Percentiles rank a stretch among this genome's conserved stretches.
These are phyloP conservation scores for Magnusiomyces magnusii DNA, from an alignment of 1,139 yeast species.

Conservation along the genomic window DNA sequence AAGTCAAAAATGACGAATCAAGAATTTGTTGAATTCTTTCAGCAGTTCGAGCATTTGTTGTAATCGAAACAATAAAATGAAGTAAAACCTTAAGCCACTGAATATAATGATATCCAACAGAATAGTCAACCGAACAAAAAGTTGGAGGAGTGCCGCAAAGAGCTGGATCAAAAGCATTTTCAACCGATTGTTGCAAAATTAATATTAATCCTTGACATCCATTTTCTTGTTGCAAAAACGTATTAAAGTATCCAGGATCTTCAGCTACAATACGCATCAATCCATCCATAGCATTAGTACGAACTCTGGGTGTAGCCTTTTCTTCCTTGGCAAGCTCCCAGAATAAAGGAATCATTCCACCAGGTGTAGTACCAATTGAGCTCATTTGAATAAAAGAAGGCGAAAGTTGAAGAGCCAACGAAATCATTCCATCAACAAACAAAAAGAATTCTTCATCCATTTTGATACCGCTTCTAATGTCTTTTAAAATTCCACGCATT, in stretches of 20 bases:
- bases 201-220: constrained; percentile 62
- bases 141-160: constrained; percentile 46
- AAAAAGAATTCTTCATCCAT: constrained; percentile 34
- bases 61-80: constrained; percentile 55
- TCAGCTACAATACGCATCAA: constrained; percentile 48
- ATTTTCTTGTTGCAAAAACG: constrained; percentile 50
- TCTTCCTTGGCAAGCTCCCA: constrained; percentile 52
- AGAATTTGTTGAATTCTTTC: constrained; percentile 79
- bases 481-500: constrained; percentile 51
- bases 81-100: constrained; percentile 40
- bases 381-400: neutral
- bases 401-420: constrained; percentile 32
- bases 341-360: constrained; percentile 66
- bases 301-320: constrained; percentile 46
- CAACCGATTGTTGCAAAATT: constrained; percentile 59
- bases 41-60: constrained; percentile 62
- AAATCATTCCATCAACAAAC: constrained; percentile 25
- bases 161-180: constrained; percentile 48
- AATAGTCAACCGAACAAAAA: constrained; percentile 48
- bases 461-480: constrained; percentile 30
- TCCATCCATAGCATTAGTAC: constrained; percentile 60
- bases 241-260: constrained; percentile 43
- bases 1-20: constrained; percentile 66
- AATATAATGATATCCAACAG: constrained; percentile 58
- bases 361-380: constrained; percentile 38